phyloP scores from a whole-genome alignment of 2,329 filamentous ascomycete genomes.

The Chaetothyriales sp. region DNA sequence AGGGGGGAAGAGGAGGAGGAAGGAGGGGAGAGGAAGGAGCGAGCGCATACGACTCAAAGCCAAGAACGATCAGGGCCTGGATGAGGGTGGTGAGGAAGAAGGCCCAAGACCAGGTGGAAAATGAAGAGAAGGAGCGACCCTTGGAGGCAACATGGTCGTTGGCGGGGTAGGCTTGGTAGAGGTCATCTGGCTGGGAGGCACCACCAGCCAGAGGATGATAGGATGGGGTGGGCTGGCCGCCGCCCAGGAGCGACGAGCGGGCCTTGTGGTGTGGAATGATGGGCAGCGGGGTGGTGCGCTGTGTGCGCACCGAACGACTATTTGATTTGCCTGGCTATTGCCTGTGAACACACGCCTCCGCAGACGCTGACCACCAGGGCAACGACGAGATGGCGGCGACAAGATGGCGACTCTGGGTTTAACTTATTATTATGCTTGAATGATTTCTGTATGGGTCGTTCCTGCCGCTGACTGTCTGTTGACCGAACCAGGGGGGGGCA shows the following conservation, averaged over 20 bases:
- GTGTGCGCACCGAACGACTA: constrained; percentile 7
- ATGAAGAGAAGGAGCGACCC: constrained; percentile 59
- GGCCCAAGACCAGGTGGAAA: constrained; percentile 69
- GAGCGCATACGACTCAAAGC: constrained; percentile 77
- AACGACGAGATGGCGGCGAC: constrained; percentile 1
- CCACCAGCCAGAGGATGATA: constrained; percentile 34
- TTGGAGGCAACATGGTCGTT: constrained; percentile 14
- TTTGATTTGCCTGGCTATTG: constrained; percentile 9
- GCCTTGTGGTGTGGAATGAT: constrained; percentile 44
- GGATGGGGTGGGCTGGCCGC: constrained; percentile 37
- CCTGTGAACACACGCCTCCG: constrained; percentile 2
- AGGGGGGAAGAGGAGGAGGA: not conserved
- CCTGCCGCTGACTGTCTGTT: not conserved
- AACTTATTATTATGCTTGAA: not conserved
- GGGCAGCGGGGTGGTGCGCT: constrained; percentile 14
- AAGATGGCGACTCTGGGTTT: not conserved
- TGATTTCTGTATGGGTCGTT: too few species aligned
- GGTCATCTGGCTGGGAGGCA: constrained; percentile 38
- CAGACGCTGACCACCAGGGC: not conserved
- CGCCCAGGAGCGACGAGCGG: constrained; percentile 43
- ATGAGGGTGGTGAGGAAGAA: constrained; percentile 61
- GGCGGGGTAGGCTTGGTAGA: constrained; percentile 22
- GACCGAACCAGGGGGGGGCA: not conserved
- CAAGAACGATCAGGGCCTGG: constrained; percentile 68
- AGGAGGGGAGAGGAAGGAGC: constrained; percentile 1